A percentile compares a stretch with the other conserved stretches of the same genome.
These are phyloP conservation scores for Talaromyces sp. DNA, from an alignment of 2,329 filamentous ascomycete genomes.

Conservation along the genomic window DNA sequence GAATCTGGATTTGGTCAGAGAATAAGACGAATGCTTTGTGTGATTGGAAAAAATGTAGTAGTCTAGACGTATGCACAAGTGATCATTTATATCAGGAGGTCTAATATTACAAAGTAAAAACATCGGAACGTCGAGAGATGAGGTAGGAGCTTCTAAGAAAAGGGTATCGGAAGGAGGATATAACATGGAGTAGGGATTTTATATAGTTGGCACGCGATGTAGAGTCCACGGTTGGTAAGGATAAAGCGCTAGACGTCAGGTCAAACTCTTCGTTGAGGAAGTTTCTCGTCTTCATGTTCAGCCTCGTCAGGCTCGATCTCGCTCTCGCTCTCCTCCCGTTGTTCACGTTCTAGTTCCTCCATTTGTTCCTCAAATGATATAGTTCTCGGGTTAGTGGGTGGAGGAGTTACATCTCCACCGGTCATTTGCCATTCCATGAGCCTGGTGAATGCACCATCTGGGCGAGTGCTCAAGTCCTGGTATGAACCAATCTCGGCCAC, in stretches of 20 bases:
- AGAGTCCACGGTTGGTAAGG: no score
- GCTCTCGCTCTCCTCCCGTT: slow-evolving; percentile 30
- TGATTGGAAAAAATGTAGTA: not conserved
- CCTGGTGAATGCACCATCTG: slow-evolving; percentile 81
- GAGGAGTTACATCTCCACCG: slow-evolving; percentile 60
- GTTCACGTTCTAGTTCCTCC: slow-evolving; percentile 42
- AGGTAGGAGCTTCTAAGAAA: not conserved
- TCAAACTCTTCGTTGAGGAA: not conserved
- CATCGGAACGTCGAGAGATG: not conserved
- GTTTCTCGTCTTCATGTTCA: slow-evolving; percentile 6
- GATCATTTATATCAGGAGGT: not conserved
- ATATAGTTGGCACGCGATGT: not conserved
- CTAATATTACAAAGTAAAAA: not conserved
- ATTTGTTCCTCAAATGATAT: slow-evolving; percentile 49
- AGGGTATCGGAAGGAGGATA: slow-evolving; percentile 5
- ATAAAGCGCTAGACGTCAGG: not conserved
- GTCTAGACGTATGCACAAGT: not conserved
- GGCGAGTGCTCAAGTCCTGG: slow-evolving; percentile 66
- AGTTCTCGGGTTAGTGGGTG: slow-evolving; percentile 24
- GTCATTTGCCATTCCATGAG: slow-evolving; percentile 99
- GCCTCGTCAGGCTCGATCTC: slow-evolving; percentile 34
- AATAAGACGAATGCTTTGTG: no score
- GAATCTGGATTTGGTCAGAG: no score
- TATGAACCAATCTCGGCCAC: slow-evolving; percentile 92
- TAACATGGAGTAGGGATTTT: not conserved